Evolutionary conservation across 192 early-diverging fungal genomes (phyloP).

Genomic region (Phycomyces blakesleeanus): DNA sequence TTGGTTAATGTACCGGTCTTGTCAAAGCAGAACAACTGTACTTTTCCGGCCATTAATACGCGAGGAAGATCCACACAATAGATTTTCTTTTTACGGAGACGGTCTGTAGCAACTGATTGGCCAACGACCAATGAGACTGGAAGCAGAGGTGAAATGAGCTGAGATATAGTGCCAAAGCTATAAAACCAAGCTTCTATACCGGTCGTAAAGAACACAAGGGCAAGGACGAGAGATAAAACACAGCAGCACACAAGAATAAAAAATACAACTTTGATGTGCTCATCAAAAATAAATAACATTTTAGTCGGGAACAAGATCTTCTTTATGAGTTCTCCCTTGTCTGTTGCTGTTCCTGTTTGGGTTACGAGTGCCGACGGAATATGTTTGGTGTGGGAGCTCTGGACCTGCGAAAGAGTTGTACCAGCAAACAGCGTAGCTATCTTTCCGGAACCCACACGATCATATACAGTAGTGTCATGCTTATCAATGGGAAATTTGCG

Average conservation of each 20-base stretch:
- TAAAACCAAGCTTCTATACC: conserved; percentile 31
- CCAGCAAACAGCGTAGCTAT: conserved; percentile 54
- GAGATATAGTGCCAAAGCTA: conserved; percentile 47
- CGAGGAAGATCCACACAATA: conserved; percentile 66
- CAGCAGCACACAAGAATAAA: conserved; percentile 55
- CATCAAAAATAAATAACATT: conserved; percentile 65
- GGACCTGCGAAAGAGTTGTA: conserved; percentile 53
- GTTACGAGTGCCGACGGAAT: conserved; percentile 49
- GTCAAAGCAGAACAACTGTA: conserved; percentile 69
- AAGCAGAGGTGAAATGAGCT: conserved; percentile 62
- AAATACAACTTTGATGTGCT: conserved; percentile 70
- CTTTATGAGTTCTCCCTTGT: conserved; percentile 61
- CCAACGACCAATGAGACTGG: conserved; percentile 69
- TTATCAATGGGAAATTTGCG: conserved; percentile 62
- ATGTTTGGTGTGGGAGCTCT: conserved; percentile 20
- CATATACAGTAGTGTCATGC: conserved; percentile 23
- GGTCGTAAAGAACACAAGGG: conserved; percentile 12
- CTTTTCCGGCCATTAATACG: conserved; percentile 66
- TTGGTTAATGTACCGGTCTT: conserved; percentile 70
- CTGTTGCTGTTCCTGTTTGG: conserved; percentile 56
- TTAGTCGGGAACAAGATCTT: conserved; percentile 66
- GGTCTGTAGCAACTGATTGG: conserved; percentile 59
- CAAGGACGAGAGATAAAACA: conserved; percentile 41
- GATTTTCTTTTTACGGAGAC: conserved; percentile 54
- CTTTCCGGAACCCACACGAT: conserved; percentile 38